A percentile compares a stretch with the other conserved stretches of the same genome.
Evolutionary conservation across 2,329 filamentous ascomycete species (phyloP).

Genomic region (Plenodomus tracheiphilus): DNA sequence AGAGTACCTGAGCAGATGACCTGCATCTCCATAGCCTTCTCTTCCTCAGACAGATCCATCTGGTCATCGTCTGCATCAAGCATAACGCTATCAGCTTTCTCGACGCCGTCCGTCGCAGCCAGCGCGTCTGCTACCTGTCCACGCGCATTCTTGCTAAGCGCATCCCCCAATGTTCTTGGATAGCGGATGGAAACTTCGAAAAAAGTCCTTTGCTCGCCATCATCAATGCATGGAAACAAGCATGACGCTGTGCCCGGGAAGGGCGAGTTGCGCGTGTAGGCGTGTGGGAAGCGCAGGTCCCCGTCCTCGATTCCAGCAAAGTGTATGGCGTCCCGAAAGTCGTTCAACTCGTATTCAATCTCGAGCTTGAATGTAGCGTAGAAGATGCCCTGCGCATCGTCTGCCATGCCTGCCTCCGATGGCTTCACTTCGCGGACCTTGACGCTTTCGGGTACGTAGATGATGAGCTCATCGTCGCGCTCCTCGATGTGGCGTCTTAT

Average conservation of each 20-base stretch:
- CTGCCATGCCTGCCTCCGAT: slow-evolving; percentile 46
- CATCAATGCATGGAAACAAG: slow-evolving; percentile 92
- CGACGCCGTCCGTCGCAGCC: slow-evolving; percentile 20
- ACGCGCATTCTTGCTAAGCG: slow-evolving; percentile 48
- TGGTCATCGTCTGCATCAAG: slow-evolving; percentile 43
- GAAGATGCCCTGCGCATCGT: slow-evolving; percentile 31
- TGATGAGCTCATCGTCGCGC: slow-evolving; percentile 60
- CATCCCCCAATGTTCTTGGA: slow-evolving; percentile 84
- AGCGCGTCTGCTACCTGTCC: slow-evolving; percentile 13
- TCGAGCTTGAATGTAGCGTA: slow-evolving; percentile 66
- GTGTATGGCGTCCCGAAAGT: slow-evolving; percentile 83
- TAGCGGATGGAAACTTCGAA: slow-evolving; percentile 90
- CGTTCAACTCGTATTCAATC: slow-evolving; percentile 77
- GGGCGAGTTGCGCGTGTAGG: slow-evolving; percentile 81
- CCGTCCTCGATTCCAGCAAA: slow-evolving; percentile 84
- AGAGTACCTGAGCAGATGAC: slow-evolving; percentile 90
- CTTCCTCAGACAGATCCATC: slow-evolving; percentile 67
- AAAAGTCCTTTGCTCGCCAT: slow-evolving; percentile 75
- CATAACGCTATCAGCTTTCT: slow-evolving; percentile 39
- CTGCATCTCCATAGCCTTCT: slow-evolving; percentile 84
- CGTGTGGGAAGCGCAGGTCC: slow-evolving; percentile 84
- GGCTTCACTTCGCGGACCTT: slow-evolving; percentile 65
- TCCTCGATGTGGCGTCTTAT: slow-evolving; percentile 61
- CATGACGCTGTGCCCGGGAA: slow-evolving; percentile 79
- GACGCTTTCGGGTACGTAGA: slow-evolving; percentile 63